Evolutionary conservation across 2,329 filamentous ascomycete species (phyloP).

Genomic region (Fusarium globosum): DNA sequence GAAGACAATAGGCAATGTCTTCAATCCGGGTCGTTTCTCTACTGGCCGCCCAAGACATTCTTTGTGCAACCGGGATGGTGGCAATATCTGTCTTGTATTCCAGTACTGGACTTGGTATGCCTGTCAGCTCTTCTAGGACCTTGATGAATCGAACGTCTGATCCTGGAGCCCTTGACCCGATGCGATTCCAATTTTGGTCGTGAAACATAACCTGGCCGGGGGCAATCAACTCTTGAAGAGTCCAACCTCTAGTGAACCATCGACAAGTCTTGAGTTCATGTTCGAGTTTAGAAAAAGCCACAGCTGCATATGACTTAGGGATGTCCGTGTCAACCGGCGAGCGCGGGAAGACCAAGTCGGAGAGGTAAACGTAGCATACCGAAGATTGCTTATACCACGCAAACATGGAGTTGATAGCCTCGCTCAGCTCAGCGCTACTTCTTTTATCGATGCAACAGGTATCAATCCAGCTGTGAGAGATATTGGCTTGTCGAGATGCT

Average conservation of each 20-base stretch:
- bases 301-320: too few species aligned
- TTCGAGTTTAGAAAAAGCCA: too few species aligned
- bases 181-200: neutral
- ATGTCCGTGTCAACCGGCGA: too few species aligned
- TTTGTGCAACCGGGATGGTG: neutral
- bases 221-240: neutral
- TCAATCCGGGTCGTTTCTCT: neutral
- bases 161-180: neutral
- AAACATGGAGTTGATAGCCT: neutral
- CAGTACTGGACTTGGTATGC: neutral
- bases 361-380: neutral
- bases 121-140: neutral
- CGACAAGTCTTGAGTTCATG: too few species aligned
- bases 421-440: neutral
- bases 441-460: neutral
- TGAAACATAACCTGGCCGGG: neutral
- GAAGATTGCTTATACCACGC: neutral
- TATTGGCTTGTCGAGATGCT: neutral
- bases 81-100: rapidly evolving
- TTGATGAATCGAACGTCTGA: neutral
- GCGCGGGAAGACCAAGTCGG: neutral
- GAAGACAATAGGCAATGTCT: neutral
- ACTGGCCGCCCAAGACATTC: neutral
- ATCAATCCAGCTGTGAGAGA: neutral
- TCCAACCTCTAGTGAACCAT: neutral